Evolutionary conservation across 2,329 filamentous ascomycete species (phyloP), one percentile per base, ranked within the genome.

Genomic region (Alternaria sp.): DNA sequence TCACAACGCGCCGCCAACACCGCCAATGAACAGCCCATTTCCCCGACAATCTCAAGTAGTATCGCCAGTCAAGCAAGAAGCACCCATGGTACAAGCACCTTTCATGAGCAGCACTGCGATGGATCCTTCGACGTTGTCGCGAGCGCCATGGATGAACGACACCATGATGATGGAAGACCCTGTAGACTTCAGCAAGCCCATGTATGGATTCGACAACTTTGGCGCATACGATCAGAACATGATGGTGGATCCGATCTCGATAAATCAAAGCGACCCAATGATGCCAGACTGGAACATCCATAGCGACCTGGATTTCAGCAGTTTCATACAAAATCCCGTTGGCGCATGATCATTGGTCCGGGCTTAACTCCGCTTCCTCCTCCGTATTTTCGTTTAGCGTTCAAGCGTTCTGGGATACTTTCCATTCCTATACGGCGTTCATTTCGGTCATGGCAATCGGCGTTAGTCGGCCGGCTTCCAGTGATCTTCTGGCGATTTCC

Each of bases 1-100:
- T 18, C 67, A 74, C 56, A 72, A 71, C 32, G 71, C 75, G 41
- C 78, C 78, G 8, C 75, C 76, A 42, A 80, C 78, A 42, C 76
- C 77, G 14, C 74, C 76, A 3, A 76, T 78, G 75, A 73, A 76
- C 68, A 78, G 73, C 53, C 75, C 76, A 2, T 79, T 78, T 55
- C 74, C 74, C 18, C 65, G 69, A 39, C 75, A 77, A 46, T 74
- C 75, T 12, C 75, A 77, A 51, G 66, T 74, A 30, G 61, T 69
- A 4, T 63, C 67, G n/a, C 67, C 71, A 2, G 49, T 74, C 11
- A 77, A 77, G 61, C 71, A 75, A 54, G 76, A 77, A 55, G 47
- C 70, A 38, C 69, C 66, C 2, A 67, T 76, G 67, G 65, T 70
- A 4, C 68, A 74, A 6, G 55, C 71, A n/a, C 68, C 65, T 9